A percentile compares a stretch with the other conserved stretches of the same genome.
Evolutionary conservation across 805 yeast genomes (phyloP).

Genomic region (Metschnikowia colocasiae): DNA sequence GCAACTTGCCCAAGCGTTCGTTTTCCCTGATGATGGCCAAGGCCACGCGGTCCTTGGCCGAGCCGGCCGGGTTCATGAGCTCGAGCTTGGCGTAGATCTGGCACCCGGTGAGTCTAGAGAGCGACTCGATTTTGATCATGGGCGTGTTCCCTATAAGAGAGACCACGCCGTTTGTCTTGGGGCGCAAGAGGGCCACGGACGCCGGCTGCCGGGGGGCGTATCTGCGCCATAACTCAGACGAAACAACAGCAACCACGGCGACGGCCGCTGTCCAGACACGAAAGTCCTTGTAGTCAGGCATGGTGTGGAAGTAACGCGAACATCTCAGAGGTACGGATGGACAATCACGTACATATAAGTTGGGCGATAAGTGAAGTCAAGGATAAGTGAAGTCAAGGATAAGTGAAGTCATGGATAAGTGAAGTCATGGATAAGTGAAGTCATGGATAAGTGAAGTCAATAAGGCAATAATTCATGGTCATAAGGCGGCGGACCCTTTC

Average conservation of each 20-base stretch:
- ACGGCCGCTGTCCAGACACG: constrained; percentile 19
- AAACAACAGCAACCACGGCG: constrained; percentile 12
- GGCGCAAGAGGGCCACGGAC: constrained; percentile 15
- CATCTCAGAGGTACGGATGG: too few species aligned
- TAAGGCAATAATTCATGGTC: too few species aligned
- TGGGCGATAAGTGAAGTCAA: too few species aligned
- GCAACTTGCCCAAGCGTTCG: constrained; percentile 54
- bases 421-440: too few species aligned
- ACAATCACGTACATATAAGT: too few species aligned
- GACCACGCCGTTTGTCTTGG: constrained; percentile 52
- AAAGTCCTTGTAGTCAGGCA: constrained; percentile 1
- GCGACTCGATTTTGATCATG: constrained; percentile 64
- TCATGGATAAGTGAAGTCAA: too few species aligned
- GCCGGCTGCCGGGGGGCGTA: not conserved
- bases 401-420: too few species aligned
- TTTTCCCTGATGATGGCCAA: constrained; percentile 71
- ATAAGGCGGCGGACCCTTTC: too few species aligned
- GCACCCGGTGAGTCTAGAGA: constrained; percentile 72
- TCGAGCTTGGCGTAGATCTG: constrained; percentile 86
- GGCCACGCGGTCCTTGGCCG: constrained; percentile 94
- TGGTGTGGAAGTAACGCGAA: not conserved
- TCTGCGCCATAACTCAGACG: constrained; percentile 12
- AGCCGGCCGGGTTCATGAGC: constrained; percentile 85
- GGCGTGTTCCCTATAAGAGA: constrained; percentile 92
- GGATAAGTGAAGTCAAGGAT: too few species aligned